Base-by-base conservation (phyloP, 176 grass and related monocot species). In the Triticum urartu region DNA sequence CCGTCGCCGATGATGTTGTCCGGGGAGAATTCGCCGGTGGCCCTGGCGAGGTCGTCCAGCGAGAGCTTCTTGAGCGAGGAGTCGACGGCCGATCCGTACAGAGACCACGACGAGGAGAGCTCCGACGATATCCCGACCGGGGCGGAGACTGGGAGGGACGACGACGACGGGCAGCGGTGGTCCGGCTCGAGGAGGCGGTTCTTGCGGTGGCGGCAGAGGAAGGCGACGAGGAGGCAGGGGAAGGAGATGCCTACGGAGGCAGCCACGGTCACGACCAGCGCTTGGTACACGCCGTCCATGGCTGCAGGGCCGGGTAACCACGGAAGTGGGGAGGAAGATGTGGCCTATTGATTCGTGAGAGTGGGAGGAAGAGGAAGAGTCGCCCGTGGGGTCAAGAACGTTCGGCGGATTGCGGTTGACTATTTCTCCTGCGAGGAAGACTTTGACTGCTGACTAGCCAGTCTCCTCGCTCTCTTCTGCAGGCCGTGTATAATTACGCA, bases 1-100 rank as follows among this genome's bases (percentile, higher is more conserved):
- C 93, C 95, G 87, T 98, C 95, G 1, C 95, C 95, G 81, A 98
- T 92, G 79, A 94, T 98, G 38, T 90, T 89, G 43, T 95, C 93
- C 6, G 91, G 67, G 18, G 88, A 83, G 95, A 98, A 98, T 1
- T 88, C 86, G 13, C 80, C 84, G 1, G 95, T 98, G 12, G 95
- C 95, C 5, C 86, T 79, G 6, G 86, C 43, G 32, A 95, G 88
- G 38, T 98, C 93, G 9, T 88, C 75, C 1, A 95, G 90, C 7
- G 93, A 95, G 78, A 95, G 82, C 50, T 70, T 75, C 77, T 81
- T n/a, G 1, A 98, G 93, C 12, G 89, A 56, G 20, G 83, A 67
- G 20, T 90, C 93, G 39, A 48, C 15, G 10, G 8, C 36, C 9
- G 17, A 26, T 6, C 40, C 70, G 75, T 78, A 67, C 8, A 83